Evolutionary conservation across 345 rosid species (phyloP).

Genomic region (Citrus unshiu): DNA sequence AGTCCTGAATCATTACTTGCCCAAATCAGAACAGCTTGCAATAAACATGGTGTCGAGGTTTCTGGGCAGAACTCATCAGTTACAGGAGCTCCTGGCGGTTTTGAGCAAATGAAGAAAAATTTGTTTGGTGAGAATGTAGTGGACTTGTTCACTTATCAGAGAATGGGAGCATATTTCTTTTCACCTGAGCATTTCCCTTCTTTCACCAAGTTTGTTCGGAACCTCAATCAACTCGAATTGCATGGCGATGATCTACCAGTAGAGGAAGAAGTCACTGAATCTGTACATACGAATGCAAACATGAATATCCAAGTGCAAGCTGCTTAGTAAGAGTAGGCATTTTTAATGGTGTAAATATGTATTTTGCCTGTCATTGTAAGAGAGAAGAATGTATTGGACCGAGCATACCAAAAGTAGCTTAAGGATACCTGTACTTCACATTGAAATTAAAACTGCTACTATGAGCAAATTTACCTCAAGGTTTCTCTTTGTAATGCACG

Average conservation of each 20-base stretch:
- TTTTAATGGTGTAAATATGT: conserved; percentile 10
- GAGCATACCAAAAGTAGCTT: neutral
- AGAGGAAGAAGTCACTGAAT: conserved; percentile 29
- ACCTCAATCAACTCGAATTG: conserved; percentile 45
- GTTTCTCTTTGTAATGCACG: neutral
- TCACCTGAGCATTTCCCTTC: conserved; percentile 87
- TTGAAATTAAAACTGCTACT: neutral
- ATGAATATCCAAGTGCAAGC: conserved; percentile 42
- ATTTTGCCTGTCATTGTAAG: neutral
- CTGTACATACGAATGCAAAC: conserved; percentile 24
- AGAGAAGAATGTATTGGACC: neutral
- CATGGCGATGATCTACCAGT: conserved; percentile 51
- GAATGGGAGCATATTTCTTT: conserved; percentile 97
- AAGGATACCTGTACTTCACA: neutral
- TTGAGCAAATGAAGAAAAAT: conserved; percentile 64
- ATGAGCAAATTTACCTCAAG: neutral
- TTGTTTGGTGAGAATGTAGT: conserved; percentile 32
- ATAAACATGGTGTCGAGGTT: conserved; percentile 52
- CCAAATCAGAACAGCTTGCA: conserved; percentile 60
- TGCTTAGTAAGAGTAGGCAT: conserved; percentile 22
- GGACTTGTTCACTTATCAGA: conserved; percentile 70
- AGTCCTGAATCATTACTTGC: conserved; percentile 64
- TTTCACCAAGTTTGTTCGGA: conserved; percentile 67
- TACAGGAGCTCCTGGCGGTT: conserved; percentile 40
- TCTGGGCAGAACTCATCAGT: conserved; percentile 68